phyloP scores from a whole-genome alignment of 2,329 filamentous ascomycete species.

The Biscogniauxia sp. region DNA sequence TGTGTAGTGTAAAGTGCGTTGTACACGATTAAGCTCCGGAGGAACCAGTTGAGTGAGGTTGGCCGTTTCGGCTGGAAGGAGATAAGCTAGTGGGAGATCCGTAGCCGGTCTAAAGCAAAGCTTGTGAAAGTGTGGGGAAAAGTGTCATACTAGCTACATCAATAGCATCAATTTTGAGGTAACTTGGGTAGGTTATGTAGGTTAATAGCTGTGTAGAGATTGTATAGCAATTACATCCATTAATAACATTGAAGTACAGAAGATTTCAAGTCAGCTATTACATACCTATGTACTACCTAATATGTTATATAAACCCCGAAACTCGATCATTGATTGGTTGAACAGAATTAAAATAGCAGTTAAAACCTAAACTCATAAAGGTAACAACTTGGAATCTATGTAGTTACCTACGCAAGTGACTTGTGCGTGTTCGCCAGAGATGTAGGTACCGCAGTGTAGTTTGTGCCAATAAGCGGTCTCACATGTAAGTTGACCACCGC shows the following conservation, averaged over 20 bases:
- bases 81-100: slow-evolving; percentile 26
- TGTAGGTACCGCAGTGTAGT: background rate
- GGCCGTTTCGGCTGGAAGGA: slow-evolving; percentile 29
- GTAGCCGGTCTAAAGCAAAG: slow-evolving; percentile 20
- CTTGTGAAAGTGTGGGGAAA: slow-evolving; percentile 36
- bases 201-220: too few species aligned
- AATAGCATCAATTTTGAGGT: too few species aligned
- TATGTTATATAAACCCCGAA: too few species aligned
- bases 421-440: background rate
- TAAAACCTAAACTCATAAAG: background rate
- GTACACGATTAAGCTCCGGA: slow-evolving; percentile 1
- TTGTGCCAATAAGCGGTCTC: background rate
- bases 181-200: too few species aligned
- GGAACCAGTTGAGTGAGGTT: background rate
- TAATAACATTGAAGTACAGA: too few species aligned
- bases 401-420: background rate
- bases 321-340: too few species aligned
- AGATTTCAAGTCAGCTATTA: too few species aligned
- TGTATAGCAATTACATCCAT: too few species aligned
- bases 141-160: background rate
- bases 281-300: too few species aligned
- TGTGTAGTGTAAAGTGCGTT: slow-evolving; percentile 10
- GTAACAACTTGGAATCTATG: background rate
- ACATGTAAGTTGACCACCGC: slow-evolving; percentile 1
- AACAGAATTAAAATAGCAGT: too few species aligned